Evolutionary conservation across 768 basidiomycete species (phyloP), one percentile per base, ranked within the genome.

Genomic region (Coprinellus micaceus): DNA sequence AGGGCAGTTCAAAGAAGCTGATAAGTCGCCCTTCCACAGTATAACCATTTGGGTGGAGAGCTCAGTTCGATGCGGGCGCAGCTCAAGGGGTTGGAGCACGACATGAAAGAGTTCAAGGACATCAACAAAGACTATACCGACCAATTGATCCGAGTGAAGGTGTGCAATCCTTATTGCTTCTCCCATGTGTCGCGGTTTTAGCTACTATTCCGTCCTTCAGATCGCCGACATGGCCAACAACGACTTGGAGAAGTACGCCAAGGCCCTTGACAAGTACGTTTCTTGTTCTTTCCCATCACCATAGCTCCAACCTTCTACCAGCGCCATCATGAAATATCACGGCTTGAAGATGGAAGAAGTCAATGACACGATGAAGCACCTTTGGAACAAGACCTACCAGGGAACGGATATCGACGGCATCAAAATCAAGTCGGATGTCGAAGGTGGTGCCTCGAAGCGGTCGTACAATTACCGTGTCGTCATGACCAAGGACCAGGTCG

Each of bases 341-440:
- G 76, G 86, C 13, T 79, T 97, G 63, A 99, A 99, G 74, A 97
- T 98, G 97, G 93, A 95, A 70, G 97, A 99, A 76, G 94, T 99
- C 64, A 99, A 99, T 66, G 94, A 97, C 64, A 95, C 88, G 13
- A 96, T 98, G 85, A 88, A 88, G 47, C 93, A 97, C 66, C 70
- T 98, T 3, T 99, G 97, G 97, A 96, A 94, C 68, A 96, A 94
- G 74, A 98, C 95, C 0, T 99, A 99, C 71, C 96, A 98, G 69
- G 96, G 96, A 63, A 98, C 95, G 57, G 94, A 99, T 73, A 98
- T 99, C 66, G 97, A 99, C 67, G 93, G 91, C 12, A 98, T 99
- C 66, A 89, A 89, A 70, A 96, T 99, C 65, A 82, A 86, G 51
- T 97, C 94, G 24, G 97, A 98, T 64, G 84, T 87, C 52, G 97